Conservation (phyloP, 257 asterid genomes). For the Knoxia roxburghii region DNA sequence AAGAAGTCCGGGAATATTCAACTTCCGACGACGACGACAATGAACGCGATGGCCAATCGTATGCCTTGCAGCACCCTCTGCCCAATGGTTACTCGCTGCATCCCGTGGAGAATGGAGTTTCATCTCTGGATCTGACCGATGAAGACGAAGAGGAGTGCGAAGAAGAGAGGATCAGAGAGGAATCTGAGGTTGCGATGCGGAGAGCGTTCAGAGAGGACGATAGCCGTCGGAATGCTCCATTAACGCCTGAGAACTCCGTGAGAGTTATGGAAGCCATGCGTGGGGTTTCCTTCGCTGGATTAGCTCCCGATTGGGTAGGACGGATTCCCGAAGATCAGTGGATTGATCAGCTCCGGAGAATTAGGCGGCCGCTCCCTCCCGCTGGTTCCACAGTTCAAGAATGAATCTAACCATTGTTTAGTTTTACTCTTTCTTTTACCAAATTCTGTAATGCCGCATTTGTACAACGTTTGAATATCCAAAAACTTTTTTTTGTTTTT, state of each 20-base stretch:
- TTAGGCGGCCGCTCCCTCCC: slow-evolving; percentile 31
- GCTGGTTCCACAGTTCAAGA: slow-evolving; percentile 14
- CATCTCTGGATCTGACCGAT: slow-evolving; percentile 56
- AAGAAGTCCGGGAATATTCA: slow-evolving; percentile 16
- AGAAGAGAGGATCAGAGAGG: slow-evolving; percentile 35
- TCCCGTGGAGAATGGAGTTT: slow-evolving; percentile 39
- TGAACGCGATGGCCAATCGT: slow-evolving; percentile 18
- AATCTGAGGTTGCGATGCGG: slow-evolving; percentile 41
- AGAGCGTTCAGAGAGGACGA: slow-evolving; percentile 74
- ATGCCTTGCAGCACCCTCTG: slow-evolving; percentile 20
- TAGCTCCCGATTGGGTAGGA: slow-evolving; percentile 66
- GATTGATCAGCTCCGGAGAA: slow-evolving; percentile 48
- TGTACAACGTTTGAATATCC: background rate
- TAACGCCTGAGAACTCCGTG: slow-evolving; percentile 59
- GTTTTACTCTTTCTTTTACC: background rate
- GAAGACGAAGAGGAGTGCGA: slow-evolving; percentile 20
- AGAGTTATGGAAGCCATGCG: slow-evolving; percentile 88
- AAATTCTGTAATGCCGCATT: background rate
- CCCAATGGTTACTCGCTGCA: slow-evolving; percentile 48
- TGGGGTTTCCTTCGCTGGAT: slow-evolving; percentile 54
- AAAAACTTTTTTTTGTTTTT: background rate
- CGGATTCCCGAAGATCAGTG: slow-evolving; percentile 69
- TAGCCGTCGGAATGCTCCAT: slow-evolving; percentile 66
- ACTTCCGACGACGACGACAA: slow-evolving; percentile 14
- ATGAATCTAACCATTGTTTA: background rate